A percentile compares a stretch with the other conserved stretches of the same genome.
Conservation (phyloP, 108 stramenopile species). For the Cyclotella distinguenda region DNA sequence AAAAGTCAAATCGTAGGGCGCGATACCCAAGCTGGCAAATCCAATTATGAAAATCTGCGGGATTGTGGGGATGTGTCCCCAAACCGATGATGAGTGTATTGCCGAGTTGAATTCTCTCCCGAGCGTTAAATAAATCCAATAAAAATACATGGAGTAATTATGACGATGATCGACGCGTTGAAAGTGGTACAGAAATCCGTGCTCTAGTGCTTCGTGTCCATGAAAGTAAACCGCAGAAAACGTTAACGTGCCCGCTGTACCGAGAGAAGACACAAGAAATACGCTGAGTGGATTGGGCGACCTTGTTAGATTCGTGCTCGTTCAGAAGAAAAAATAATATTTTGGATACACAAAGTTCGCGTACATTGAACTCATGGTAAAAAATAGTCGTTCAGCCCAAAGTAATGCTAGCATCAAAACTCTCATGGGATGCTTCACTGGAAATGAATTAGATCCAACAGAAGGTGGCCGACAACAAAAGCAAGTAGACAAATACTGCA, state of each 20-base stretch:
- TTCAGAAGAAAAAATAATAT: neutral
- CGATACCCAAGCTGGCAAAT: constrained; percentile 66
- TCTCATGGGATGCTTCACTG: constrained; percentile 37
- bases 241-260: constrained; percentile 60
- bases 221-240: constrained; percentile 57
- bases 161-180: constrained; percentile 93
- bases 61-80: constrained; percentile 62
- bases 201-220: constrained; percentile 76
- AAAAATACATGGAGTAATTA: constrained; percentile 87
- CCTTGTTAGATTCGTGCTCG: neutral
- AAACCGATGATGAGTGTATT: constrained; percentile 5
- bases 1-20: constrained; percentile 68
- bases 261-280: constrained; percentile 66
- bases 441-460: constrained; percentile 15
- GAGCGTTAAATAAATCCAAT: constrained; percentile 88
- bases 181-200: constrained; percentile 95
- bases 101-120: constrained; percentile 30
- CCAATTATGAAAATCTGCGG: constrained; percentile 81
- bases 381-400: constrained; percentile 41
- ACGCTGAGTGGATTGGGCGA: constrained; percentile 17
- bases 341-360: neutral
- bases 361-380: constrained; percentile 43
- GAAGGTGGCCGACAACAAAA: constrained; percentile 19
- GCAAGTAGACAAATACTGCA: constrained; percentile 16
- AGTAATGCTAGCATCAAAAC: constrained; percentile 19